phyloP scores from a whole-genome alignment of 129 eudicot genomes.

The Oenanthe sinensis region DNA sequence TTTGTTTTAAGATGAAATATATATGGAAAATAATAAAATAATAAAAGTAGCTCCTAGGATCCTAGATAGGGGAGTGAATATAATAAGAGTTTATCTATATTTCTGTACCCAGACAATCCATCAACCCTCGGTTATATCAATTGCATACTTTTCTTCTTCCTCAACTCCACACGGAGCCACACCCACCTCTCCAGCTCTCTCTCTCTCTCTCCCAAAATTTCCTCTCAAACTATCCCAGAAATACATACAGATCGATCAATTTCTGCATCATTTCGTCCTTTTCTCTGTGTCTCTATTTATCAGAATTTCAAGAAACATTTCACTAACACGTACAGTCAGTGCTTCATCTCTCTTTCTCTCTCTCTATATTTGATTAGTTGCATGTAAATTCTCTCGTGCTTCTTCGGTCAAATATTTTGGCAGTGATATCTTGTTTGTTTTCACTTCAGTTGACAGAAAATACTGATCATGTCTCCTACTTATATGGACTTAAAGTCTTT shows the following conservation, averaged over 20 bases:
- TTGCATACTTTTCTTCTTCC: conserved; percentile 2
- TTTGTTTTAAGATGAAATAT: not conserved
- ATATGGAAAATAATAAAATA: not conserved
- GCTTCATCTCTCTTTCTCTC: conserved; percentile 1
- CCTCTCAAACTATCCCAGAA: not conserved
- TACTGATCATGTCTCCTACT: not conserved
- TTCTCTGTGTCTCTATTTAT: not conserved
- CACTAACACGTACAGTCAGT: not conserved
- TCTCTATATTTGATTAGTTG: not conserved
- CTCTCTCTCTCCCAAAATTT: not conserved
- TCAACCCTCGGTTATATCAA: conserved; percentile 6
- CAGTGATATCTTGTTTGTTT: not conserved
- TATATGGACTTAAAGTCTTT: not conserved
- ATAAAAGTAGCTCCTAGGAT: not conserved
- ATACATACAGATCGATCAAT: not conserved
- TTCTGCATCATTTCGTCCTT: not conserved
- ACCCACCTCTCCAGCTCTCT: conserved; percentile 9
- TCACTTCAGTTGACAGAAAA: not conserved
- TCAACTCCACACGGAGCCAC: not conserved
- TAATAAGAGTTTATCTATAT: not conserved
- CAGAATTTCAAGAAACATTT: not conserved
- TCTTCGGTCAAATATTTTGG: not conserved
- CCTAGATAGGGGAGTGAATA: not conserved
- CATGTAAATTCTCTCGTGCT: not conserved
- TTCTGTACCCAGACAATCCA: conserved; percentile 4